Conservation (phyloP, 2,329 filamentous ascomycete genomes). For the Graphilbum fragrans region DNA sequence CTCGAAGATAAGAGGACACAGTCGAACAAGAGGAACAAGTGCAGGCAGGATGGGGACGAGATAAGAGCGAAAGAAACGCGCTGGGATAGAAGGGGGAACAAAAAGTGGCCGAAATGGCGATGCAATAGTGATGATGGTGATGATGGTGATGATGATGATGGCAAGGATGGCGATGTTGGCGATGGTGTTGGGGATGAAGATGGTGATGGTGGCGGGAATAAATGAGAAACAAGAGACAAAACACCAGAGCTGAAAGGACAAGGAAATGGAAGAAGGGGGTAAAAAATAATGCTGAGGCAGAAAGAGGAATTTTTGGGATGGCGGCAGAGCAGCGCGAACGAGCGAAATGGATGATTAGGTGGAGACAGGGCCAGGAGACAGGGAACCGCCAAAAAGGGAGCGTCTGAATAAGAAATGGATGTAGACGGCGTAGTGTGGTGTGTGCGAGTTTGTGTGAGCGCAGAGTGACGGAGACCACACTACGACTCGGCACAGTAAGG, state of each 20-base stretch:
- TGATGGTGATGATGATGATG: not conserved
- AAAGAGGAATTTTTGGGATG: constrained; percentile 7
- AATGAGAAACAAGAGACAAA: not conserved
- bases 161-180: constrained; percentile 6
- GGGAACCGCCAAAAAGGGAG: too few relatives aligned
- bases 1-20: too few relatives aligned
- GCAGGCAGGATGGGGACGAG: not conserved
- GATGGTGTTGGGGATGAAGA: constrained; percentile 3
- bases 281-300: too few relatives aligned
- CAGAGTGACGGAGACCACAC: too few relatives aligned
- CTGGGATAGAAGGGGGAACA: not conserved
- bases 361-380: constrained; percentile 6
- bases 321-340: constrained; percentile 7
- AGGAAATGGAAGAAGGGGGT: not conserved
- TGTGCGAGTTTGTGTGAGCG: too few relatives aligned
- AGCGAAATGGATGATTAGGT: constrained; percentile 9
- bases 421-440: too few relatives aligned
- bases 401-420: too few relatives aligned
- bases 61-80: not conserved
- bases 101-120: not conserved
- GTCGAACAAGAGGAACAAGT: too few relatives aligned
- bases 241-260: not conserved
- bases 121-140: not conserved
- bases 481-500: too few relatives aligned
- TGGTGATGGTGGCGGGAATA: constrained; percentile 3